Evolutionary conservation across 257 asterid genomes (phyloP), one percentile per base, ranked within the genome.

Genomic region (Solanum chiquidenum): DNA sequence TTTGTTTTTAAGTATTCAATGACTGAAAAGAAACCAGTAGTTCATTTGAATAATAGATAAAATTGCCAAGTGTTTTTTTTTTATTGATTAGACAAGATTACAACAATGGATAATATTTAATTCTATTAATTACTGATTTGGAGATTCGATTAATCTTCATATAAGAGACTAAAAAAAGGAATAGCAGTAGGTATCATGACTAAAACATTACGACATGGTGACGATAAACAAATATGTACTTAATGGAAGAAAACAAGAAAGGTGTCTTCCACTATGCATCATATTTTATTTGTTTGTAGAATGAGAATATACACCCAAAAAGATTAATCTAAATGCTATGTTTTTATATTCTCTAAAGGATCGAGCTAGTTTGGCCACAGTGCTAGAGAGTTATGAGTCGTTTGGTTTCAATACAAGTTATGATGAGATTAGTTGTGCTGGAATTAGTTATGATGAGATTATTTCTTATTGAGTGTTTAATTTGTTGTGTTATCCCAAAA

Each of bases 191-290:
- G 38, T 71, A 46, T 71, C 16, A 49, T 86, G 88, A 86, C 58
- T 29, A 46, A 73, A 86, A 34, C 84, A 86, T 86, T 49, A 71
- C 88, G 69, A 52, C 40, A 33, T 25, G 33, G 84, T 86, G 88
- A 73, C 84, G 88, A 71, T 75, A 38, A 34, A n/a, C 42, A 49
- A 38, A 73, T 46, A 38, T 86, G 40, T 35, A 69, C 37, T 68
- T 71, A 31, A 71, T 86, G 73, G 88, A 58, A 12, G 27, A 86
- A 71, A 86, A 86, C 73, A 49, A 71, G 84, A 73, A 86, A 73
- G 88, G 69, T 86, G 84, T 86, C 69, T 72, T 72, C 84, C 88
- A 72, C 55, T 33, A 73, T 49, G 27, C 33, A 27, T 55, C 84
- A 80, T 82, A 82, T 49, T 73, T 86, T 71, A 21, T 73, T 86